Evolutionary conservation across 331 rosid species (phyloP), one percentile per base, ranked within the genome.

Genomic region (Acacia pycnantha): DNA sequence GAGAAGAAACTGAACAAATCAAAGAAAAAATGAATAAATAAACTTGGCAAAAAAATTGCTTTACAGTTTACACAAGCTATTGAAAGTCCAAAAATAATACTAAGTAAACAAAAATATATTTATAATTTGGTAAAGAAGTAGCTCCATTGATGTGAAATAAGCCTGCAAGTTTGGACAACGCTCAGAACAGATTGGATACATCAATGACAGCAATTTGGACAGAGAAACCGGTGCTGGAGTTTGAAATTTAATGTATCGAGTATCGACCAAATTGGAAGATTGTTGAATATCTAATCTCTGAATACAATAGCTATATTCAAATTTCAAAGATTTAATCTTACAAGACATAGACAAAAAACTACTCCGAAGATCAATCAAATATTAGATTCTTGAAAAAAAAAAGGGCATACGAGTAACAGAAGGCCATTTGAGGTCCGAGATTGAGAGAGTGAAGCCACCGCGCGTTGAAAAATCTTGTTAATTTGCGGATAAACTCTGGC

Each of bases 391-490:
- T 0, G 1, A 1, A 19, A 37, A 22, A 26, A 26, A 16, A 26
- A 19, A 73, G 48, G 46, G 65, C 82, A 73, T 82, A 95, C 99
- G 81, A 95, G 90, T 83, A 93, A 82, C 59, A 93, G 97, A 88
- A 92, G 91, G 81, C 98, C 98, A 88, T 88, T 90, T 44, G 99
- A 93, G 79, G 99, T 92, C 82, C 86, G 91, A 85, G 92, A 92
- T 84, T 92, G 97, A 59, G 97, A 82, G 37, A 90, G 85, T 4
- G 98, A 92, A 75, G 97, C 90, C 11, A 88, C 92, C 4, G 98
- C 90, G 27, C 99, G 98, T 35, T 93, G 98, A 82, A 90, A 95
- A 81, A 93, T 89, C 92, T 85, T 93, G 91, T 90, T 93, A 51
- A 95, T 81, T 72, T 85, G 93, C 0, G 99, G 93, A 87, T 92